phyloP scores from a whole-genome alignment of 108 stramenopile species.

The Schizochytrium sp. region DNA sequence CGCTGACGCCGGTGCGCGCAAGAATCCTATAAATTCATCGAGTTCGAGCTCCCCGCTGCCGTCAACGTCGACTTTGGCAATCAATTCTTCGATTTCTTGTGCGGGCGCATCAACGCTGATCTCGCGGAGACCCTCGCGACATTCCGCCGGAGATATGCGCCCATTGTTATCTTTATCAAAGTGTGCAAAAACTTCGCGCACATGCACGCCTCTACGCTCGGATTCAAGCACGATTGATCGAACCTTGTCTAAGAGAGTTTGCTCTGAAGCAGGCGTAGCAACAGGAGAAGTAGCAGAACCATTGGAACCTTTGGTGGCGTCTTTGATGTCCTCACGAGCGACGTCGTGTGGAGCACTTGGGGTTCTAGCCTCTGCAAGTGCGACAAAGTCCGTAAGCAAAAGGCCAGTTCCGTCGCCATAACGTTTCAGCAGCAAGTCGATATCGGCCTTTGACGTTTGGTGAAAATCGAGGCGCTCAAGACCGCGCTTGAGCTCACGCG shows the following conservation, averaged over 20 bases:
- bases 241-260: not conserved
- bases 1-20: not conserved
- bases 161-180: conserved; percentile 30
- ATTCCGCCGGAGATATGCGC: not conserved
- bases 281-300: not conserved
- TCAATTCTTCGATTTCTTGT: not conserved
- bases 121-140: not conserved
- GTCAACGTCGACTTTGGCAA: conserved; percentile 29
- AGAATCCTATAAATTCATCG: conserved; percentile 38
- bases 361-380: not conserved
- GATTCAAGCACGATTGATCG: not conserved
- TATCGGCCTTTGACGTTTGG: not conserved
- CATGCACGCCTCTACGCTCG: not conserved
- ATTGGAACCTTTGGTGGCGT: too few relatives aligned
- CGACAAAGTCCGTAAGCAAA: not conserved
- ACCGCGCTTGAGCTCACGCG: conserved; percentile 20
- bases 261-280: not conserved
- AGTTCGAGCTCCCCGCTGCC: conserved; percentile 41
- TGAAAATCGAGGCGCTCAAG: not conserved
- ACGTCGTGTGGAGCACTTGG: not conserved
- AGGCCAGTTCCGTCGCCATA: not conserved
- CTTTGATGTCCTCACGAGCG: not conserved
- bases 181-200: conserved; percentile 23
- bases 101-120: not conserved
- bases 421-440: not conserved